Evolutionary conservation across 164 flowering plant genomes (phyloP).

Genomic region (Vitis rotundifolia): DNA sequence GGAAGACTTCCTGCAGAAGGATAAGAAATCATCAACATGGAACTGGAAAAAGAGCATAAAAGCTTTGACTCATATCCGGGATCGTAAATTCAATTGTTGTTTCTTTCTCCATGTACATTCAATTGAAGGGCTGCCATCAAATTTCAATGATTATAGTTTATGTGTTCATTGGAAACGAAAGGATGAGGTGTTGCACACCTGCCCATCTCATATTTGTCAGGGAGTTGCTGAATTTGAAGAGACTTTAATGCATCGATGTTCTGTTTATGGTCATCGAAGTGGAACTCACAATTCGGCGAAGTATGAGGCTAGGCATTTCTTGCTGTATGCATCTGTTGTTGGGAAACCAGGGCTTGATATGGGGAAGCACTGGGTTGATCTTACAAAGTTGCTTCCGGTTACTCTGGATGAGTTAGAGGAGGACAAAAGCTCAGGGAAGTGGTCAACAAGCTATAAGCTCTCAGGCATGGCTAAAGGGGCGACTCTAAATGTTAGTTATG

Average conservation of each 20-base stretch:
- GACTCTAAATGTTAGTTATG: constrained; percentile 40
- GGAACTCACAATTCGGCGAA: constrained; percentile 31
- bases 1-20: constrained; percentile 33
- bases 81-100: constrained; percentile 57
- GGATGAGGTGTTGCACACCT: constrained; percentile 28
- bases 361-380: constrained; percentile 58
- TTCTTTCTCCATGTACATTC: constrained; percentile 80
- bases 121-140: constrained; percentile 59
- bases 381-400: constrained; percentile 40
- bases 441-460: constrained; percentile 43
- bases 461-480: constrained; percentile 43
- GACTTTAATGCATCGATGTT: constrained; percentile 37
- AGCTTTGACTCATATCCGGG: constrained; percentile 59
- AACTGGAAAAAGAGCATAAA: constrained; percentile 83
- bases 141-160: constrained; percentile 36
- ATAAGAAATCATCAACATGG: constrained; percentile 67
- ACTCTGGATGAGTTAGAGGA: constrained; percentile 44
- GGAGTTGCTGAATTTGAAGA: constrained; percentile 42
- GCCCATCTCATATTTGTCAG: constrained; percentile 18
- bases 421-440: constrained; percentile 34
- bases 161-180: constrained; percentile 47
- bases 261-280: constrained; percentile 34
- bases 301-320: constrained; percentile 35
- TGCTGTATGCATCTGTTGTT: constrained; percentile 30
- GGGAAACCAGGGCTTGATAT: constrained; percentile 41